Evolutionary conservation across 1,139 yeast species (phyloP).

Genomic region (Yamadazyma siamensis): DNA sequence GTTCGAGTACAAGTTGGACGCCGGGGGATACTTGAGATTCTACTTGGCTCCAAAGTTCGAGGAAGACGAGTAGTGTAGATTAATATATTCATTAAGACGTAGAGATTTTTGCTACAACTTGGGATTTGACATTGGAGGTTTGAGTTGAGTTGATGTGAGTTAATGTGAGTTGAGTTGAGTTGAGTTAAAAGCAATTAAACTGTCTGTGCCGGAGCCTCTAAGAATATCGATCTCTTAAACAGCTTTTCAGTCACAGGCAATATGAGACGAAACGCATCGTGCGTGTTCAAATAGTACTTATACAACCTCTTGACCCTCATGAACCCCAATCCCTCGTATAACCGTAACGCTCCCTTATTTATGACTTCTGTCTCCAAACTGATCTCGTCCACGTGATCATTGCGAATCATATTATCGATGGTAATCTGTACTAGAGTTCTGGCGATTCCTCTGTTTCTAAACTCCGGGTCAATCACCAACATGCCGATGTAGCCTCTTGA

Average conservation of each 20-base stretch:
- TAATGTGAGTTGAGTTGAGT: neutral
- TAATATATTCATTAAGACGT: neutral
- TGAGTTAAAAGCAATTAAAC: neutral
- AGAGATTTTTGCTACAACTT: neutral
- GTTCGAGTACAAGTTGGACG: conserved; percentile 85
- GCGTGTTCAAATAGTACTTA: conserved; percentile 85
- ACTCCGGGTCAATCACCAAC: conserved; percentile 76
- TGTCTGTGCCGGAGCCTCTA: too few relatives aligned
- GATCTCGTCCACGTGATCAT: conserved; percentile 71
- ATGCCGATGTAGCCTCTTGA: conserved; percentile 91
- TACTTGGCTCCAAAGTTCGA: conserved; percentile 97
- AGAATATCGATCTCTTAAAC: conserved; percentile 30
- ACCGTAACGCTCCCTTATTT: conserved; percentile 67
- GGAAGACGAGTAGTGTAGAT: conserved; percentile 55
- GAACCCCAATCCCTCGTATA: conserved; percentile 88
- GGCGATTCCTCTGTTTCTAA: conserved; percentile 81
- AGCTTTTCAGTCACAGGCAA: conserved; percentile 32
- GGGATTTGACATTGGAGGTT: too few relatives aligned
- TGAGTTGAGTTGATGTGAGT: neutral
- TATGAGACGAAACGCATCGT: conserved; percentile 85
- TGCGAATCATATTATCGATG: conserved; percentile 61
- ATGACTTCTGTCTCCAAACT: conserved; percentile 89
- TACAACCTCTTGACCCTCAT: conserved; percentile 75
- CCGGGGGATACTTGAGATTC: conserved; percentile 89
- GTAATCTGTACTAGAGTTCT: conserved; percentile 61